These are phyloP conservation scores for Orbilia ellipsospora DNA, from an alignment of 2,329 filamentous ascomycete genomes.

Conservation along the genomic window DNA sequence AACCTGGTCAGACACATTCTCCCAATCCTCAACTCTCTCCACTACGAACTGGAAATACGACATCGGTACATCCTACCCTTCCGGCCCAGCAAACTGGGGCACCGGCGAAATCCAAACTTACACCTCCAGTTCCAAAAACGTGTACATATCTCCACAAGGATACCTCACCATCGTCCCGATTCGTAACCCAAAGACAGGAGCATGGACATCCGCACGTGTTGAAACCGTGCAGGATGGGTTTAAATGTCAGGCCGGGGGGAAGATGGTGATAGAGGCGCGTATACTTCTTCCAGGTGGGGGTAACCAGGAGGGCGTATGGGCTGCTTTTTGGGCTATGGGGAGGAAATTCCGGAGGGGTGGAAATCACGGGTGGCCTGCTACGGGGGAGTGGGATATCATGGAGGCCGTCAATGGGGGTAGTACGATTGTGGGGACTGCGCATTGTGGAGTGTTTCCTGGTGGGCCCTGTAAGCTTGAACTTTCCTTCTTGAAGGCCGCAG, in stretches of 20 bases:
- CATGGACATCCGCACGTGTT: slow-evolving; percentile 29
- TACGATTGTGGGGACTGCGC: slow-evolving; percentile 62
- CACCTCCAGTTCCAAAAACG: slow-evolving; percentile 63
- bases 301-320: slow-evolving; percentile 61
- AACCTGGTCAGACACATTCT: slow-evolving; percentile 43
- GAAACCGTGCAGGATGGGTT: slow-evolving; percentile 59
- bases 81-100: slow-evolving; percentile 65
- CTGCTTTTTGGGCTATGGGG: slow-evolving; percentile 66
- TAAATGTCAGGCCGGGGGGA: slow-evolving; percentile 60
- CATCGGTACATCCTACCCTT: slow-evolving; percentile 65
- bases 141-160: slow-evolving; percentile 62
- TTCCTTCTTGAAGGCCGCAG: slow-evolving; percentile 54
- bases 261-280: slow-evolving; percentile 63
- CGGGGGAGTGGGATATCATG: slow-evolving; percentile 66
- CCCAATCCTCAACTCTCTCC: slow-evolving; percentile 61
- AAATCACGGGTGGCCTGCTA: slow-evolving; percentile 63
- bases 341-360: slow-evolving; percentile 61
- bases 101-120: slow-evolving; percentile 67
- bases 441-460: slow-evolving; percentile 63
- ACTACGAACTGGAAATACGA: slow-evolving; percentile 64
- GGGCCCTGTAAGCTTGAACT: slow-evolving; percentile 62
- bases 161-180: slow-evolving; percentile 63
- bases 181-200: slow-evolving; percentile 55
- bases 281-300: slow-evolving; percentile 60
- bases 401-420: slow-evolving; percentile 64